Conservation (phyloP, 371 early-diverging fungal species). For the Mortierella sp. region DNA sequence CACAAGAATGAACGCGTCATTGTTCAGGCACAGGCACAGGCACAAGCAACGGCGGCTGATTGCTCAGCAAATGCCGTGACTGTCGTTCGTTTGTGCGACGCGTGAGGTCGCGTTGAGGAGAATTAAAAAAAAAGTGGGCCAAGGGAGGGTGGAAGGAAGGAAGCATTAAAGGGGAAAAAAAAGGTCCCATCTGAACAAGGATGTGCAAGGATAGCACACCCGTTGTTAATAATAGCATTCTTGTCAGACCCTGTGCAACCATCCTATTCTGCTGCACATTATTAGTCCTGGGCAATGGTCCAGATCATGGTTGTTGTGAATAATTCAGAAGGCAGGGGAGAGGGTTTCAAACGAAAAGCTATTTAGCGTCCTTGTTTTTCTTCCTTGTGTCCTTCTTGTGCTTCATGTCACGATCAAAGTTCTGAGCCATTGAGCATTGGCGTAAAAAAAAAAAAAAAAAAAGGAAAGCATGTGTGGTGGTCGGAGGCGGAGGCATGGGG, state of each 20-base stretch:
- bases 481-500: neutral
- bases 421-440: slow-evolving; percentile 5
- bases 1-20: neutral
- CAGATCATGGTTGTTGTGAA: neutral
- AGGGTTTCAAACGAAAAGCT: neutral
- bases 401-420: neutral
- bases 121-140: neutral
- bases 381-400: neutral
- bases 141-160: too few relatives aligned
- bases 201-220: neutral
- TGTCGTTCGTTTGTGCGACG: neutral
- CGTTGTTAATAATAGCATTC: neutral
- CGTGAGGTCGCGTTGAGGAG: neutral
- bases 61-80: slow-evolving; percentile 12
- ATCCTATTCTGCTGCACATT: neutral
- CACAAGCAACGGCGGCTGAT: neutral
- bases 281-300: neutral
- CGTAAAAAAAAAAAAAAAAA: neutral
- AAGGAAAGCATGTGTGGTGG: slow-evolving; percentile 7
- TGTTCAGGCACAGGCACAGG: neutral
- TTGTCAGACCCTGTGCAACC: slow-evolving; percentile 4
- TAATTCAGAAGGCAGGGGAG: neutral
- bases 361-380: neutral
- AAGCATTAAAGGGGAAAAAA: neutral
- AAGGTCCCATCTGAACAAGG: neutral